These are phyloP conservation scores for Beauveria australis DNA, from an alignment of 2,329 filamentous ascomycete species.

Conservation along the genomic window DNA sequence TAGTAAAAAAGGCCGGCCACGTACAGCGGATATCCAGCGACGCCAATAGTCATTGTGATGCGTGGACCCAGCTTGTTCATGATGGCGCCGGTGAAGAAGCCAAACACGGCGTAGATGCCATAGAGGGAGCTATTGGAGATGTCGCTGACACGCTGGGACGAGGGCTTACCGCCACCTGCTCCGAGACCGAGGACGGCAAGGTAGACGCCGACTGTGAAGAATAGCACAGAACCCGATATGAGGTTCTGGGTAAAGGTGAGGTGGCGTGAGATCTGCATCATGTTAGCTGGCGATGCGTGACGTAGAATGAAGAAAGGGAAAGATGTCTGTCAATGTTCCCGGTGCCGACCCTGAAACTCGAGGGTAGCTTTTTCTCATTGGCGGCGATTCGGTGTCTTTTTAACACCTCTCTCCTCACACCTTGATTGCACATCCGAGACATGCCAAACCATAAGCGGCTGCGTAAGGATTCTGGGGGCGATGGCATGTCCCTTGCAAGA, in stretches of 20 bases:
- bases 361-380: neutral
- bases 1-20: conserved; percentile 11
- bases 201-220: conserved; percentile 13
- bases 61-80: conserved; percentile 11
- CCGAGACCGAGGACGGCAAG: conserved; percentile 13
- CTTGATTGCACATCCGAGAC: neutral
- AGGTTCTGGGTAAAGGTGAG: conserved; percentile 10
- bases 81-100: conserved; percentile 11
- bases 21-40: conserved; percentile 11
- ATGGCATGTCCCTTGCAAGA: neutral
- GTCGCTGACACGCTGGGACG: conserved; percentile 7
- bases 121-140: conserved; percentile 9
- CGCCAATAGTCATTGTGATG: conserved; percentile 9
- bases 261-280: neutral
- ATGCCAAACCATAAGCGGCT: neutral
- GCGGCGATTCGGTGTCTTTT: neutral
- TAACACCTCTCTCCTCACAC: neutral
- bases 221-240: conserved; percentile 9
- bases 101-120: conserved; percentile 12
- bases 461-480: neutral
- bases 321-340: neutral
- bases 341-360: neutral
- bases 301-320: neutral
- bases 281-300: neutral
- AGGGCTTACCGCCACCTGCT: conserved; percentile 14